These are phyloP conservation scores for Zasmidium cellare DNA, from an alignment of 2,329 filamentous ascomycete genomes.

Conservation along the genomic window DNA sequence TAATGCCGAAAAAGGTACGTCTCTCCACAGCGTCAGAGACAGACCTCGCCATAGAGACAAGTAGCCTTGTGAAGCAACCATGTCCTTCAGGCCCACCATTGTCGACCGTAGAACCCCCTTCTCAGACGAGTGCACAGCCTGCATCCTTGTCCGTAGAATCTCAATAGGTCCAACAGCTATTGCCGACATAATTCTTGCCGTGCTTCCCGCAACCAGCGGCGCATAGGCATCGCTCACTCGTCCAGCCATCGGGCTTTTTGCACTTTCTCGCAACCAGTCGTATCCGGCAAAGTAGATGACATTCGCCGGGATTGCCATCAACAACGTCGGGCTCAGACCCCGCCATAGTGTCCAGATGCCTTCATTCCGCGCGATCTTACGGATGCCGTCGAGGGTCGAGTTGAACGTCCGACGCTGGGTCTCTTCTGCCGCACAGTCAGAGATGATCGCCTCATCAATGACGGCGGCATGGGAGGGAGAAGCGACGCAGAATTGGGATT, in stretches of 20 bases:
- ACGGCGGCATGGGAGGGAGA: conserved; percentile 43
- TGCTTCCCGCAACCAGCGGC: conserved; percentile 76
- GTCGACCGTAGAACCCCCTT: conserved; percentile 78
- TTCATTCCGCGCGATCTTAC: conserved; percentile 94
- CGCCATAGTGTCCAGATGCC: conserved; percentile 85
- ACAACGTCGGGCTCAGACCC: conserved; percentile 86
- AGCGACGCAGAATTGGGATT: conserved; percentile 75
- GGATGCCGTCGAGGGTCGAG: conserved; percentile 86
- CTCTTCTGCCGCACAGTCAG: conserved; percentile 84
- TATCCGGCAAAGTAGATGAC: conserved; percentile 99
- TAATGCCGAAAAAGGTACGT: conserved; percentile 93
- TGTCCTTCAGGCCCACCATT: conserved; percentile 70
- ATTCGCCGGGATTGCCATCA: conserved; percentile 93
- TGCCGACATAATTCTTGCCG: conserved; percentile 77
- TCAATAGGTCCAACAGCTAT: conserved; percentile 86
- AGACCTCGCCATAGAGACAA: conserved; percentile 86
- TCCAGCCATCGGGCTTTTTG: conserved; percentile 66
- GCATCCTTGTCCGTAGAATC: conserved; percentile 89
- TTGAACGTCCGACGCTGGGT: conserved; percentile 79
- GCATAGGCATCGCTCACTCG: conserved; percentile 68
- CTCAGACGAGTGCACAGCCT: conserved; percentile 52
- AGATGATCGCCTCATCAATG: conserved; percentile 43
- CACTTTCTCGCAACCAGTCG: conserved; percentile 82
- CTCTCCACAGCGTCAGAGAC: conserved; percentile 88
- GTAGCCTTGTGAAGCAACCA: conserved; percentile 77